Percentiles rank a stretch among this genome's conserved stretches.
These are phyloP conservation scores for Colletotrichum navitas DNA, from an alignment of 2,329 filamentous ascomycete species.

Conservation along the genomic window DNA sequence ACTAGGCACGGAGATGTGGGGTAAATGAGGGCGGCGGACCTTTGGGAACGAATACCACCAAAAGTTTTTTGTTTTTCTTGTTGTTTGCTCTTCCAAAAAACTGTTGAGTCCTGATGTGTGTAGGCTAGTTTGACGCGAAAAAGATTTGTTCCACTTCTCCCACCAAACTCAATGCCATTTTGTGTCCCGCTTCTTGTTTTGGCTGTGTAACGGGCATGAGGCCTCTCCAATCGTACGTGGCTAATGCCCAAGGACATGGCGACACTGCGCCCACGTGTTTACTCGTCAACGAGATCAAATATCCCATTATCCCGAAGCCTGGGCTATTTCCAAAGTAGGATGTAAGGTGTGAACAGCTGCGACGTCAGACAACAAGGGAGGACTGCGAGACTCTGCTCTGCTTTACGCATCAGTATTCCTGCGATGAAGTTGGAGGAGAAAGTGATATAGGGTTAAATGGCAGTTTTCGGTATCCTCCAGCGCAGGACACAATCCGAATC, in stretches of 20 bases:
- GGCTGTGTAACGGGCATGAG: neutral
- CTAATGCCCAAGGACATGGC: neutral
- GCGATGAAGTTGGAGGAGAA: too few species aligned
- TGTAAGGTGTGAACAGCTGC: too few species aligned
- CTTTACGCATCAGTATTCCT: too few species aligned
- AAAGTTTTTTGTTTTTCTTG: conserved; percentile 30
- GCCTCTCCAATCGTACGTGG: neutral
- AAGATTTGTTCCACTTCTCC: conserved; percentile 12
- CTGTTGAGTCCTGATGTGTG: neutral
- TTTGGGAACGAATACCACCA: conserved; percentile 38
- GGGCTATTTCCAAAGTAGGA: neutral
- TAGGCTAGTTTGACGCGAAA: conserved; percentile 31
- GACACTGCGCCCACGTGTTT: neutral
- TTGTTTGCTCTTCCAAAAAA: conserved; percentile 15
- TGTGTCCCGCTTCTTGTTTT: neutral
- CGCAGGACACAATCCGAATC: too few species aligned
- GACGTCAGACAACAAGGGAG: too few species aligned
- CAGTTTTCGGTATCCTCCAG: too few species aligned
- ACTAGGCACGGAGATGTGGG: conserved; percentile 5
- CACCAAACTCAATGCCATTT: neutral
- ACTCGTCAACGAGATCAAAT: neutral
- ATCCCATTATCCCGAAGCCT: neutral
- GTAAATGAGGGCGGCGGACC: conserved; percentile 19
- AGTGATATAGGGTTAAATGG: too few species aligned
- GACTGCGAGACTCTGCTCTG: too few species aligned